Conservation (phyloP, 202 grass and related monocot species). For the Thinopyrum obtusiflorum region DNA sequence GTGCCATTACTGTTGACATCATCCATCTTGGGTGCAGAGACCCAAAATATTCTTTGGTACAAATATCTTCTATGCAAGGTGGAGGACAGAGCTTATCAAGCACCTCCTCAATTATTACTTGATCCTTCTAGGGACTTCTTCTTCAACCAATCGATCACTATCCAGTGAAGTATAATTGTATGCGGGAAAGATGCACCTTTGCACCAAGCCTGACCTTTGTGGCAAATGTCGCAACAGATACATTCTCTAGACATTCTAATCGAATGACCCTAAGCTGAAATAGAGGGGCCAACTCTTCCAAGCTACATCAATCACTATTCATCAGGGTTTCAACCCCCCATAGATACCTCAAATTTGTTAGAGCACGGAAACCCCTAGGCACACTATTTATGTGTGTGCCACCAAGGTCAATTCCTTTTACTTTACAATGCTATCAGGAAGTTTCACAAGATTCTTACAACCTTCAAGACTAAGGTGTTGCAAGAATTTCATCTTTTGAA, state of each 20-base stretch:
- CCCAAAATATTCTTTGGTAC: not conserved
- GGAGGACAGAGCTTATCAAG: constrained; percentile 23
- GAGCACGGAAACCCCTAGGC: not conserved
- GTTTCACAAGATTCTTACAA: too few relatives aligned
- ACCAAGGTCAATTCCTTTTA: too few relatives aligned
- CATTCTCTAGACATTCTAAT: not conserved
- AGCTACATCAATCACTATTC: not conserved
- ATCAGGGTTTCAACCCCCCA: too few relatives aligned
- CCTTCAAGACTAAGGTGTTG: too few relatives aligned
- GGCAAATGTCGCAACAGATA: not conserved
- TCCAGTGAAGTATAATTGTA: not conserved
- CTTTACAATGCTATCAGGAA: too few relatives aligned
- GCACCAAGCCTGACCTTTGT: not conserved
- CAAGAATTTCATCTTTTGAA: too few relatives aligned
- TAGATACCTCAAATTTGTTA: not conserved
- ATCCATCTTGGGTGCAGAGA: constrained; percentile 16
- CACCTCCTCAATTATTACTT: not conserved
- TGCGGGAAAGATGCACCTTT: not conserved
- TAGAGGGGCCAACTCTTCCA: constrained; percentile 10
- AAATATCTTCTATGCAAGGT: not conserved
- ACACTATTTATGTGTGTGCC: too few relatives aligned
- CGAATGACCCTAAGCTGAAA: not conserved
- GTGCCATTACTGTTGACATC: not conserved
- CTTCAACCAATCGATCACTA: not conserved
- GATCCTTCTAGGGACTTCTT: not conserved